These are phyloP conservation scores for Chlamydomonas sp. DNA, from an alignment of 139 green algal species.

Conservation along the genomic window DNA sequence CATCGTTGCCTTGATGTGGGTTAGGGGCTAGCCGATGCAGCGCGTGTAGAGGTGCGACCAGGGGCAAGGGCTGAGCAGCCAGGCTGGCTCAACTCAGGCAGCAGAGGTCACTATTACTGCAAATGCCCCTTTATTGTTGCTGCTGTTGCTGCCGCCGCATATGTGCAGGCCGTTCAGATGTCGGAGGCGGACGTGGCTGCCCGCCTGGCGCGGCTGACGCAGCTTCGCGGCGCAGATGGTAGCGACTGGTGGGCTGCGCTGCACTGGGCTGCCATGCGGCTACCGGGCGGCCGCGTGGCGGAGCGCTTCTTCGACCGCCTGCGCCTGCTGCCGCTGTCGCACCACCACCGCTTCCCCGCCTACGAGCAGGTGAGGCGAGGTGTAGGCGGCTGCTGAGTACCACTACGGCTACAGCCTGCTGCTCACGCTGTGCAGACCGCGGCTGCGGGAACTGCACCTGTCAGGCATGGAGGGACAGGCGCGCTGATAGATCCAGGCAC, in stretches of 20 bases:
- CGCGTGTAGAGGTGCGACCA: too few relatives aligned
- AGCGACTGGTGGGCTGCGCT: conserved; percentile 44
- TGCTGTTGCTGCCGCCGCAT: too few relatives aligned
- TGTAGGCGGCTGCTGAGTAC: neutral
- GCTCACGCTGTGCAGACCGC: too few relatives aligned
- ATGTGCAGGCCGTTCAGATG: conserved; percentile 21
- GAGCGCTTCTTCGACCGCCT: conserved; percentile 49
- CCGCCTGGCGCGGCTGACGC: conserved; percentile 23
- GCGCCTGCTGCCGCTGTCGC: conserved; percentile 42
- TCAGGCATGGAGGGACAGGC: too few relatives aligned
- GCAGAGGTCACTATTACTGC: too few relatives aligned
- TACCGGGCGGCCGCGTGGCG: conserved; percentile 24
- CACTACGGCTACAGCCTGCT: too few relatives aligned
- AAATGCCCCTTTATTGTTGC: too few relatives aligned
- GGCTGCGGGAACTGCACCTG: too few relatives aligned
- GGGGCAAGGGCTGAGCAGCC: too few relatives aligned
- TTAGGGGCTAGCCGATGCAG: neutral
- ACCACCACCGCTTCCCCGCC: conserved; percentile 58
- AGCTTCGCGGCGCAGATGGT: neutral
- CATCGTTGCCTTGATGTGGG: neutral
- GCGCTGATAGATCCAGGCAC: too few relatives aligned
- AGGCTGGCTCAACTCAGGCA: too few relatives aligned
- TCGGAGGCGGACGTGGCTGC: conserved; percentile 37
- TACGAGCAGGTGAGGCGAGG: conserved; percentile 45
- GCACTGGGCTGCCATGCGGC: conserved; percentile 14